A percentile compares a stretch with the other conserved stretches of the same genome.
Conservation (phyloP, 129 eudicot species). For the Glebionis coronaria region DNA sequence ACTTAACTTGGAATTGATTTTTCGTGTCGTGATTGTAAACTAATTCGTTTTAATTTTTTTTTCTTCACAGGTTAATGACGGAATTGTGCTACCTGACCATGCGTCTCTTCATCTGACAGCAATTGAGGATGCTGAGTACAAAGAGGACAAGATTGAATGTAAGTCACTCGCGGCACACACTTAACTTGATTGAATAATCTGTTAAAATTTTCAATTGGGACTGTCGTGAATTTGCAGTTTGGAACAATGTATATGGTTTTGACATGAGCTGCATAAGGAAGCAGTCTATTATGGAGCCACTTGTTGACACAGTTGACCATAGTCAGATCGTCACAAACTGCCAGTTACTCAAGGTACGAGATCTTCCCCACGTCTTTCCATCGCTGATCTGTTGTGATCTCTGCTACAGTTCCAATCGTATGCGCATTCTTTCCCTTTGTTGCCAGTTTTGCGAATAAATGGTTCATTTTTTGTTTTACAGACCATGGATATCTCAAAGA, state of each 20-base stretch:
- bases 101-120: constrained; percentile 92
- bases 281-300: constrained; percentile 86
- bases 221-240: constrained; percentile 49
- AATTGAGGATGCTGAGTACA: constrained; percentile 96
- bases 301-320: constrained; percentile 90
- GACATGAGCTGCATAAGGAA: constrained; percentile 97
- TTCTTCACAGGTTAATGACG: constrained; percentile 54
- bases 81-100: constrained; percentile 82
- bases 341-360: constrained; percentile 70
- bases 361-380: neutral
- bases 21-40: neutral
- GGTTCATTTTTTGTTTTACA: neutral
- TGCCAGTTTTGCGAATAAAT: neutral
- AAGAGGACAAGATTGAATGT: constrained; percentile 98
- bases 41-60: neutral
- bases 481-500: constrained; percentile 97
- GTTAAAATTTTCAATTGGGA: neutral
- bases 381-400: neutral
- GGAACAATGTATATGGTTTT: constrained; percentile 94
- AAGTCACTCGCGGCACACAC: neutral
- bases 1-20: neutral
- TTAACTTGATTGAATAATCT: neutral
- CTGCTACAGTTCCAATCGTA: too few species aligned
- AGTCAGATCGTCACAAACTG: constrained; percentile 85
- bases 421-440: too few species aligned